Evolutionary conservation across 306 rosid genomes (phyloP).

Genomic region (Rubus parviflorus): DNA sequence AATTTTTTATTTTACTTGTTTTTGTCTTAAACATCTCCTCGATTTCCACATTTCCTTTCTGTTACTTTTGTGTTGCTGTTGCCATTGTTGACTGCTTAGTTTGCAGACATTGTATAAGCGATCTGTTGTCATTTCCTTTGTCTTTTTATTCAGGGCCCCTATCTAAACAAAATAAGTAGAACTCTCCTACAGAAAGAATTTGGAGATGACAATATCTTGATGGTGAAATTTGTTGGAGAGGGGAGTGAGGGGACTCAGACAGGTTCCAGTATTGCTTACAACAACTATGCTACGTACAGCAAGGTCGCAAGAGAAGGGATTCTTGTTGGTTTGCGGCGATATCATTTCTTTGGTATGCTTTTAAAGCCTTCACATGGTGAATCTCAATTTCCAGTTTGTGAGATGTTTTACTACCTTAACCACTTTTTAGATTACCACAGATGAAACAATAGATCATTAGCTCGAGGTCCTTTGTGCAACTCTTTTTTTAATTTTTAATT

Average conservation of each 20-base stretch:
- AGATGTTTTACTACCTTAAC: no score
- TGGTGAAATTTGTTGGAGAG: conserved; percentile 57
- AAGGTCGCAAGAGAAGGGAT: conserved; percentile 70
- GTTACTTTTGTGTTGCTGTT: neutral
- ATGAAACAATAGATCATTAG: neutral
- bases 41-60: neutral
- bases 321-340: conserved; percentile 57
- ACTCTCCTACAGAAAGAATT: conserved; percentile 69
- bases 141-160: conserved; percentile 62
- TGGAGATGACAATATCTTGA: conserved; percentile 70
- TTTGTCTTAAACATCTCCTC: conserved; percentile 7
- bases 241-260: neutral
- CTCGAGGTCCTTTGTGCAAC: neutral
- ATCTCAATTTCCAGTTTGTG: neutral
- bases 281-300: conserved; percentile 30
- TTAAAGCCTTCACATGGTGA: conserved; percentile 3
- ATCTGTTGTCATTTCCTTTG: neutral
- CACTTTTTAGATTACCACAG: neutral
- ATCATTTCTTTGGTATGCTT: conserved; percentile 66
- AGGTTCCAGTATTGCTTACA: neutral
- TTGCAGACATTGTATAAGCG: neutral
- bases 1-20: neutral
- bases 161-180: conserved; percentile 25
- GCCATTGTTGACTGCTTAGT: conserved; percentile 1
- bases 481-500: neutral